Evolutionary conservation across 2,329 filamentous ascomycete genomes (phyloP), one percentile per base, ranked within the genome.

Genomic region (Talaromyces amestolkiae): DNA sequence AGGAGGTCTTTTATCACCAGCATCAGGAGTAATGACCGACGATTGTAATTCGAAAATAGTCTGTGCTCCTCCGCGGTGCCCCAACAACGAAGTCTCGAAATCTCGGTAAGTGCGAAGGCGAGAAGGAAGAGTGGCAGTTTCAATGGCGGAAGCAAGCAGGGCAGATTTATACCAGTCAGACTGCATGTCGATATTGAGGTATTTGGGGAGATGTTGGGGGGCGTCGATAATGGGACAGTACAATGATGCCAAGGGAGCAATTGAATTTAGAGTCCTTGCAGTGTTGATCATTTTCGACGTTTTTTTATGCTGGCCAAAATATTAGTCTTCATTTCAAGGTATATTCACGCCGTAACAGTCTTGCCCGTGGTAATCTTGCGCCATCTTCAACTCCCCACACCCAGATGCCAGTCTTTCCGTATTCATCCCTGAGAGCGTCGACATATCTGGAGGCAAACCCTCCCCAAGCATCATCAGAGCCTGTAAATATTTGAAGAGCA

Each of bases 351-450:
- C 6, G 7, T 31, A 35, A 54, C 49, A 22, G 58, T 63, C 79
- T 76, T 75, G 89, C 87, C 72, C 86, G 81, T 45, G 84, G 78
- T 35, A 83, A 79, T 51, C 81, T 84, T 58, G 77, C 80, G 47
- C 83, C 80, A 64, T 89, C 88, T 75, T 96, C 90, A 24, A 93
- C 76, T 0, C 90, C 93, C 89, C 93, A 98, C 13, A 93, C 85
- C 91, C 92, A 96, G 37, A 97, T 86, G 60, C 87, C 87, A 39
- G 88, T 86, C 80, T 97, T 98, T 35, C 92, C 92, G 75, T 93
- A 94, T 75, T 99, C 95, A 74, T 99, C 95, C 67, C 91, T 83
- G 65, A 99, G 78, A 35, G 88, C 84, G 75, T 98, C 89, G 31
- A 92, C 76, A 74, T 93, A 94, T 66, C 85, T 84, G 3, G 88